phyloP scores from a whole-genome alignment of 352 stramenopile genomes.

The Salisapilia sapeloensis region DNA sequence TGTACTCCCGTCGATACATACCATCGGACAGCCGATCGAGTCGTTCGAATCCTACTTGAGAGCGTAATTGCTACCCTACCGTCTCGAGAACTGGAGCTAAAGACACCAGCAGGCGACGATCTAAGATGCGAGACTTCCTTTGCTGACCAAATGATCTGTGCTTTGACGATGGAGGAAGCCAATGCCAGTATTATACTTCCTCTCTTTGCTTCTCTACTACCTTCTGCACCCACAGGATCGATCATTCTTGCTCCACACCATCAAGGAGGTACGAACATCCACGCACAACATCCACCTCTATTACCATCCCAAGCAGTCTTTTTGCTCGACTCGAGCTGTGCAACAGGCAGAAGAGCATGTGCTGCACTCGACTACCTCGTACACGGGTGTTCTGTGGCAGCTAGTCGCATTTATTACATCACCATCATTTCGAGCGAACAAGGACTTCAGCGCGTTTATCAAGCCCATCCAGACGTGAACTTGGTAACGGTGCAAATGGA shows the following conservation, averaged over 20 bases:
- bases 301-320: conserved; percentile 11
- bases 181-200: conserved; percentile 5
- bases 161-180: conserved; percentile 8
- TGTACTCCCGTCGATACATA: conserved; percentile 3
- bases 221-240: conserved; percentile 4
- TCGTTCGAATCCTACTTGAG: conserved; percentile 4
- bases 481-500: conserved; percentile 29
- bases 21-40: conserved; percentile 2
- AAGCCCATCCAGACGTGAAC: conserved; percentile 20
- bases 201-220: conserved; percentile 9
- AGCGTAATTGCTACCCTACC: conserved; percentile 6
- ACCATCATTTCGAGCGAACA: conserved; percentile 21
- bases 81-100: conserved; percentile 2
- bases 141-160: conserved; percentile 7
- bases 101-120: conserved; percentile 5
- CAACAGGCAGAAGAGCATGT: conserved; percentile 19
- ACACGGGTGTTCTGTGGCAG: conserved; percentile 6
- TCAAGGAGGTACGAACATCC: conserved; percentile 3
- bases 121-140: conserved; percentile 2
- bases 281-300: conserved; percentile 11
- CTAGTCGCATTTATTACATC: conserved; percentile 33
- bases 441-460: conserved; percentile 18
- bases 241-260: conserved; percentile 1
- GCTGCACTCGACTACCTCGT: conserved; percentile 23
- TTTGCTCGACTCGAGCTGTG: conserved; percentile 21